A percentile compares a stretch with the other conserved stretches of the same genome.
Conservation (phyloP, 495 filamentous ascomycete genomes). For the Lasiosphaeria miniovina region DNA sequence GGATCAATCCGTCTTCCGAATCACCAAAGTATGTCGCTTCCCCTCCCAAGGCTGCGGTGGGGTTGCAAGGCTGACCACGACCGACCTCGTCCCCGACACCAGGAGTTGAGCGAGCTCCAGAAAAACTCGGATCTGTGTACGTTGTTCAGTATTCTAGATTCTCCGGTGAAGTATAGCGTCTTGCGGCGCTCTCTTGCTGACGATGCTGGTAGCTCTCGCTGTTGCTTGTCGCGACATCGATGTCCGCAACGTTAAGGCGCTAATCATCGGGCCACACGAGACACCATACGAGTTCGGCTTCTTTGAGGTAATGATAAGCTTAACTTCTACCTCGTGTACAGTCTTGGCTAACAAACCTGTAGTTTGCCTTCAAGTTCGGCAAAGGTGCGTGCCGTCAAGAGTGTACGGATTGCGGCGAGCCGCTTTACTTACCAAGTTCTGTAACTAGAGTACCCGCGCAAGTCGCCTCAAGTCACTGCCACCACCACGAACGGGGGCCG, state of each 20-base stretch:
- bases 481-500: constrained; percentile 83
- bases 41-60: constrained; percentile 17
- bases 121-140: constrained; percentile 77
- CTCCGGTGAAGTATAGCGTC: background rate
- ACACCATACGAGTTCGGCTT: constrained; percentile 97
- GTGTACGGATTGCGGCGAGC: background rate
- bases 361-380: constrained; percentile 67
- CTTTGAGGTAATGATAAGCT: constrained; percentile 67
- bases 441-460: constrained; percentile 76
- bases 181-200: constrained; percentile 1
- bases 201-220: constrained; percentile 61
- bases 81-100: constrained; percentile 15
- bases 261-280: constrained; percentile 90
- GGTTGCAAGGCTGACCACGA: constrained; percentile 36
- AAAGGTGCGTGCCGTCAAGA: constrained; percentile 46
- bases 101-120: constrained; percentile 84
- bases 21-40: constrained; percentile 62
- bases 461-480: constrained; percentile 69
- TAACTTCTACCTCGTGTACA: background rate
- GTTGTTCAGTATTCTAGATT: constrained; percentile 20
- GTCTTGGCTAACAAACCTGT: constrained; percentile 23
- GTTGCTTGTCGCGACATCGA: constrained; percentile 83
- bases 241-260: constrained; percentile 80
- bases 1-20: constrained; percentile 84
- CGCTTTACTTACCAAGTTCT: background rate